A percentile compares a stretch with the other conserved stretches of the same genome.
These are phyloP conservation scores for Ascochyta koolunga DNA, from an alignment of 2,329 filamentous ascomycete genomes.

Conservation along the genomic window DNA sequence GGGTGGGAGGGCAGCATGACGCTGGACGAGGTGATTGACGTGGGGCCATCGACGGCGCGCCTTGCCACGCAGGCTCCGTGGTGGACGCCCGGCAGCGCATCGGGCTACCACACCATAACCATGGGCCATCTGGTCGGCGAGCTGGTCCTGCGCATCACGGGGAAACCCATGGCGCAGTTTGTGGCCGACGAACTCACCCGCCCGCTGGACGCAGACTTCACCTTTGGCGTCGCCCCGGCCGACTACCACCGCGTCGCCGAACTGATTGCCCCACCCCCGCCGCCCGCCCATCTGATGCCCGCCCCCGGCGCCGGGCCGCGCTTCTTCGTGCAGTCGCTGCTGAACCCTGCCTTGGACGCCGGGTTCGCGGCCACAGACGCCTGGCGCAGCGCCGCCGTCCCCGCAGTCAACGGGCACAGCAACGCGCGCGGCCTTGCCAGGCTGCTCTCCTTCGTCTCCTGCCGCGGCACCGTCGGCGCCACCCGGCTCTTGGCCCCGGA, in stretches of 20 bases:
- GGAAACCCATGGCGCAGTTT: conserved; percentile 12
- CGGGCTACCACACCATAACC: conserved; percentile 22
- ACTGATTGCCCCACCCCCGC: conserved; percentile 18
- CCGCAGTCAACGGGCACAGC: conserved; percentile 19
- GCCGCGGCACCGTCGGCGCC: conserved; percentile 3
- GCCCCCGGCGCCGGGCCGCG: neutral
- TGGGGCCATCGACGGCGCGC: conserved; percentile 12
- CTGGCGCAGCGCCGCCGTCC: conserved; percentile 5
- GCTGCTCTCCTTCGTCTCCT: conserved; percentile 16
- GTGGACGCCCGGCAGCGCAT: conserved; percentile 25
- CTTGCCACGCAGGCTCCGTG: conserved; percentile 21
- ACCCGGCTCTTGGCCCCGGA: conserved; percentile 9
- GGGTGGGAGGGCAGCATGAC: conserved; percentile 19
- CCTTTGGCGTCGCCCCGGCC: conserved; percentile 14
- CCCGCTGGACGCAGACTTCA: conserved; percentile 52
- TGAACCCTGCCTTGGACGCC: conserved; percentile 17
- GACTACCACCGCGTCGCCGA: conserved; percentile 19
- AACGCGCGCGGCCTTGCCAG: conserved; percentile 20
- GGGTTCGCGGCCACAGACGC: neutral
- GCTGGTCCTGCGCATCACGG: conserved; percentile 15
- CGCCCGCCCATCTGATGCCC: neutral
- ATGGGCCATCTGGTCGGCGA: conserved; percentile 24
- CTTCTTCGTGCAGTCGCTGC: conserved; percentile 8
- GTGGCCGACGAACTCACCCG: conserved; percentile 69
- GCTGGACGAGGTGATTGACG: conserved; percentile 10